These are phyloP conservation scores for Wickerhamiella siamensis DNA, from an alignment of 805 yeast species.

Conservation along the genomic window DNA sequence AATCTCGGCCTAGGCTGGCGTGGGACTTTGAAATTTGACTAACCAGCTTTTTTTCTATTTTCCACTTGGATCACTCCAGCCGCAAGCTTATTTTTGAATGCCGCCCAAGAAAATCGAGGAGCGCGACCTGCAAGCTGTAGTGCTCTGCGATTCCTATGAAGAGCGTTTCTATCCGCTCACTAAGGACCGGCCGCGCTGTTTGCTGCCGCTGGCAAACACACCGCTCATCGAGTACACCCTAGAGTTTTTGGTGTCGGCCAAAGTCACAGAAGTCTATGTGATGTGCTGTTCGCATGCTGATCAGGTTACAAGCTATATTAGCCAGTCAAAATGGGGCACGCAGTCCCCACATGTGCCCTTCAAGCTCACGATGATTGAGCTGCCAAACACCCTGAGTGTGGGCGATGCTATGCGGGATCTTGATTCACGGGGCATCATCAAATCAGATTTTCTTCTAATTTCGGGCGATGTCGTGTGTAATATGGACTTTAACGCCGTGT, in stretches of 20 bases:
- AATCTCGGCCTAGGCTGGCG: too few species aligned
- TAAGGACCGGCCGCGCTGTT: conserved; percentile 71
- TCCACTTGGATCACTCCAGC: too few species aligned
- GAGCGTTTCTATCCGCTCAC: conserved; percentile 89
- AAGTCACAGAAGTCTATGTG: conserved; percentile 77
- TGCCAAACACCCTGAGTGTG: conserved; percentile 77
- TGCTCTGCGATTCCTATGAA: conserved; percentile 85
- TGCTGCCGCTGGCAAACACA: conserved; percentile 80
- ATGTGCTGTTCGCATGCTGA: conserved; percentile 88
- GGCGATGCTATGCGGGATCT: conserved; percentile 97
- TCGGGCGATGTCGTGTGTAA: conserved; percentile 95
- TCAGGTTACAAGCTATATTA: conserved; percentile 70
- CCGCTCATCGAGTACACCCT: conserved; percentile 91
- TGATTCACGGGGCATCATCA: conserved; percentile 77
- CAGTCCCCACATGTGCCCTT: conserved; percentile 52
- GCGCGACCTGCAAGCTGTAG: conserved; percentile 65
- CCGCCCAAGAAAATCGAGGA: conserved; percentile 13
- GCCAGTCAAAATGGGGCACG: conserved; percentile 29
- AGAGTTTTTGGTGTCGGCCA: conserved; percentile 83
- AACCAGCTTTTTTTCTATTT: too few species aligned
- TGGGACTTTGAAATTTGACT: too few species aligned
- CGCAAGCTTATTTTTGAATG: conserved; percentile 7
- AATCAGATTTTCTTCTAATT: conserved; percentile 78
- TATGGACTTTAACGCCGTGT: conserved; percentile 58
- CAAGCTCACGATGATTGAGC: conserved; percentile 59